Conservation (phyloP, 2,329 filamentous ascomycete genomes). For the Lachnellula cervina region DNA sequence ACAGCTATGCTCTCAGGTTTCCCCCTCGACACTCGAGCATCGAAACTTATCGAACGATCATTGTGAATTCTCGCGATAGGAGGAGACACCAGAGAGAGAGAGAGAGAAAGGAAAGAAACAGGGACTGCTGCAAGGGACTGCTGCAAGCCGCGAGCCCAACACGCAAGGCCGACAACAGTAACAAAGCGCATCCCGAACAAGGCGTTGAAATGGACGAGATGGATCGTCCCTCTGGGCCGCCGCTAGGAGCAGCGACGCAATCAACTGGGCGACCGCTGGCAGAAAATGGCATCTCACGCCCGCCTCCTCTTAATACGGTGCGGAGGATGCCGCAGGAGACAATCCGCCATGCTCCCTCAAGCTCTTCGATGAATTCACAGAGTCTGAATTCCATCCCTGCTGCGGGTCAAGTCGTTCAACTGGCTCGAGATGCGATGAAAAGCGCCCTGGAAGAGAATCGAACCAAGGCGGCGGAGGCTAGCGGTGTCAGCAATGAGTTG, state of each 20-base stretch:
- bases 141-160: conserved; percentile 7
- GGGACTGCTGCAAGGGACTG: conserved; percentile 16
- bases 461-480: conserved; percentile 56
- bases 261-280: conserved; percentile 36
- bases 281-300: conserved; percentile 35
- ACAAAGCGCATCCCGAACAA: conserved; percentile 9
- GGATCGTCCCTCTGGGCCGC: conserved; percentile 30
- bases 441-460: conserved; percentile 61
- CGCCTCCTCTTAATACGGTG: conserved; percentile 31
- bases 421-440: conserved; percentile 63
- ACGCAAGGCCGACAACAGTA: conserved; percentile 13
- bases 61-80: conserved; percentile 6
- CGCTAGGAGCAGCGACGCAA: conserved; percentile 32
- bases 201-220: conserved; percentile 26
- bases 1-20: conserved; percentile 2
- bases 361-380: conserved; percentile 43
- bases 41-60: neutral
- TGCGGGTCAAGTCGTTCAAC: conserved; percentile 57
- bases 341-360: conserved; percentile 41
- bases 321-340: conserved; percentile 40
- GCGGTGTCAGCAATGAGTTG: conserved; percentile 54
- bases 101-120: conserved; percentile 13
- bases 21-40: neutral
- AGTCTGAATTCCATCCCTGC: conserved; percentile 42
- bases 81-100: neutral